Base-by-base conservation (phyloP, 73 alveolate species). In the Paramecium sexaurelia region DNA sequence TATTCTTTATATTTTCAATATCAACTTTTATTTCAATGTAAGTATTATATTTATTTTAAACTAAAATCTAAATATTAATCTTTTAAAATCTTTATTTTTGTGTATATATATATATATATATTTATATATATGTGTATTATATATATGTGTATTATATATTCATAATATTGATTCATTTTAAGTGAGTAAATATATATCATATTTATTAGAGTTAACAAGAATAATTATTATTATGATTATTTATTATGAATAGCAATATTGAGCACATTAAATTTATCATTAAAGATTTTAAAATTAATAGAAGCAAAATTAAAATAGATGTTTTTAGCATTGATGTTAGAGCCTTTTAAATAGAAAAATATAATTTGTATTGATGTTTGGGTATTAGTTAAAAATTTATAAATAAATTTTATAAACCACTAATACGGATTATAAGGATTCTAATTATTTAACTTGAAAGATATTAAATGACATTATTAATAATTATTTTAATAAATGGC, bases 401-500 rank as follows among this genome's bases (percentile, higher is more conserved):
- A 51, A n/a, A 51, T 29, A 51, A 51, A 51, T 51, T 17, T 51
- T 51, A 51, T 51, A 51, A 51, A 29, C 67, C 67, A 51, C 67
- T 17, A 51, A 51, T 51, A 51, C 67, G 67, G 8, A 51, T 51
- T 51, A 51, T 51, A 51, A 51, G 17, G 67, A 51, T 51, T 51
- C 67, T 51, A 51, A 51, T 17, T 51, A 51, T 51, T 51, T 51
- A 51, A 51, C 67, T 51, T 51, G 33, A 51, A 51, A n/a, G 67
- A 26, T 17, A 51, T 51, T 51, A 51, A 51, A 51, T 51, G 67
- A 51, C 67, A 17, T 51, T 61, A 61, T 61, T 61, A 61, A 61
- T 61, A 61, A 61, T 11, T 61, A 61, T 61, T 61, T 61, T 61
- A 61, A 61, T 61, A 61, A 61, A 61, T 61, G 83, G 83, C 83